Conservation (phyloP, 345 rosid species). For the Tarenaya hassleriana region DNA sequence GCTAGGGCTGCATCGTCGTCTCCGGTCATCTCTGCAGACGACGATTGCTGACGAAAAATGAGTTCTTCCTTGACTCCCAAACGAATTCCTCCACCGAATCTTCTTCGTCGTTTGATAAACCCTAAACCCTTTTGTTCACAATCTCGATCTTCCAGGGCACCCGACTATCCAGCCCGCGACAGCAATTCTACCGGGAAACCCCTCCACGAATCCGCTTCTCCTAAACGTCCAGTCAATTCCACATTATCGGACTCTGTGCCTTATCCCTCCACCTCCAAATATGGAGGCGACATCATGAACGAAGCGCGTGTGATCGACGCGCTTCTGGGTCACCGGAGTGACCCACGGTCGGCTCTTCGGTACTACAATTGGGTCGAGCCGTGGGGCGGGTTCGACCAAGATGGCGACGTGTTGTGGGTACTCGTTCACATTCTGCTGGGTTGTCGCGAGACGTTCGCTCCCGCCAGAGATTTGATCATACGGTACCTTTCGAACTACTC, state of each 20-base stretch:
- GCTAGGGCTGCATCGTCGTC: too few relatives aligned
- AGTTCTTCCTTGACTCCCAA: slow-evolving; percentile 4
- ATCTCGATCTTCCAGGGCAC: slow-evolving; percentile 19
- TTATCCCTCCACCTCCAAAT: neutral
- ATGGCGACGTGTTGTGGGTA: slow-evolving; percentile 43
- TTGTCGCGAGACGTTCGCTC: slow-evolving; percentile 20
- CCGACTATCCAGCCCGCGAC: neutral
- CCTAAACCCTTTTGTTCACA: slow-evolving; percentile 34
- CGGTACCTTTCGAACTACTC: slow-evolving; percentile 31
- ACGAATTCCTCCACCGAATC: neutral
- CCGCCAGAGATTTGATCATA: slow-evolving; percentile 35
- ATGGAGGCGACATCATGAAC: slow-evolving; percentile 10
- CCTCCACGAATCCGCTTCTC: slow-evolving; percentile 9
- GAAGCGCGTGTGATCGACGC: slow-evolving; percentile 31
- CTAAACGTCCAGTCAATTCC: neutral
- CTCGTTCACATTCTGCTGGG: slow-evolving; percentile 44
- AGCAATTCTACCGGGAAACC: slow-evolving; percentile 14
- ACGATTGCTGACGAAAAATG: slow-evolving; percentile 7
- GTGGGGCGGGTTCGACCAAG: slow-evolving; percentile 26
- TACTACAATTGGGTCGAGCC: slow-evolving; percentile 32
- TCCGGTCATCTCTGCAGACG: slow-evolving; percentile 8
- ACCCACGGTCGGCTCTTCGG: slow-evolving; percentile 40
- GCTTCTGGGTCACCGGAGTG: slow-evolving; percentile 36
- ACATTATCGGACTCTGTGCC: neutral
- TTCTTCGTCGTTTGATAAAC: slow-evolving; percentile 1